Percentiles rank a stretch among this genome's conserved stretches.
Evolutionary conservation across 2,329 filamentous ascomycete genomes (phyloP).

Genomic region (Colletotrichum incanum): DNA sequence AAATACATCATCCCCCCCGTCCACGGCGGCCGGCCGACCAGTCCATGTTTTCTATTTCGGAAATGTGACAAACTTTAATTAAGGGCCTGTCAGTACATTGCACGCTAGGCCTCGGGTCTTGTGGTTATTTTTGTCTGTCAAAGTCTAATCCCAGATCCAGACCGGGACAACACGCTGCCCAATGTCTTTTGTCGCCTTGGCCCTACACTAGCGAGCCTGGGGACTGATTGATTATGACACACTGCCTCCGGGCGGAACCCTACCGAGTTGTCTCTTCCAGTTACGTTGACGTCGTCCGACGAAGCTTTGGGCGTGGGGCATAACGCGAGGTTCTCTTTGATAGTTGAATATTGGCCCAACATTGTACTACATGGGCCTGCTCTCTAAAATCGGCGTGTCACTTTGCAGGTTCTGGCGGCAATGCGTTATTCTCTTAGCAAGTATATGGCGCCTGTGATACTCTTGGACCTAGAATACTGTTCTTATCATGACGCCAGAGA

Average conservation of each 20-base stretch:
- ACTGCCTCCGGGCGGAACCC: not conserved
- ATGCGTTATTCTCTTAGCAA: not conserved
- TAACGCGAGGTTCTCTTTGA: too few species aligned
- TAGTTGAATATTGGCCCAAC: too few species aligned
- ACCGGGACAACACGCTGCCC: not conserved
- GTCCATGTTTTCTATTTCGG: not conserved
- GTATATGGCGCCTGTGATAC: not conserved
- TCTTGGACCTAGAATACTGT: not conserved
- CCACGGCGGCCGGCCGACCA: too few species aligned
- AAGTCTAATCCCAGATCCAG: not conserved
- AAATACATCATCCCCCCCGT: not conserved
- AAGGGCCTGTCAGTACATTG: not conserved
- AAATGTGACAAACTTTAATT: not conserved
- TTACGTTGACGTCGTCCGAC: not conserved
- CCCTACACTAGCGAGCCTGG: not conserved
- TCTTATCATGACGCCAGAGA: not conserved
- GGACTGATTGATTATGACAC: not conserved
- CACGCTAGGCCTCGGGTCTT: not conserved
- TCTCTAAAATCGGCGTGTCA: not conserved
- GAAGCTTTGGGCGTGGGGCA: too few species aligned
- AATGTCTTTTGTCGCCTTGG: not conserved
- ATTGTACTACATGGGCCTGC: too few species aligned
- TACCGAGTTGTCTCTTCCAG: not conserved
- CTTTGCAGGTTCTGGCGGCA: not conserved
- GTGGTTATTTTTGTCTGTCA: not conserved